These are phyloP conservation scores for Metarhizium robertsii DNA, from an alignment of 2,329 filamentous ascomycete genomes.

Conservation along the genomic window DNA sequence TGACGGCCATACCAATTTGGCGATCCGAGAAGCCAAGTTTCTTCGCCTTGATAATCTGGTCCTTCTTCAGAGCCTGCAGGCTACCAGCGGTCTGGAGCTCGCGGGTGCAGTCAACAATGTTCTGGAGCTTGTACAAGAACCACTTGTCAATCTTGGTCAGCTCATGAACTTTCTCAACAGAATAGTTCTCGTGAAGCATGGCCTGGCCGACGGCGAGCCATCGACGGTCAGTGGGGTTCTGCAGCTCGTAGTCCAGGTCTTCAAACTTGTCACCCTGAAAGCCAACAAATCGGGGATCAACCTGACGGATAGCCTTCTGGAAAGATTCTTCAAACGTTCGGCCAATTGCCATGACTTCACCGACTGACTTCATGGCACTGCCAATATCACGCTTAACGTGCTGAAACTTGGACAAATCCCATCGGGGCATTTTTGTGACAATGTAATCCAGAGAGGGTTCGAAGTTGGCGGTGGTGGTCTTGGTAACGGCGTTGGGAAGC, in stretches of 20 bases:
- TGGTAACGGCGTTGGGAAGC: conserved; percentile 94
- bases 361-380: conserved; percentile 97
- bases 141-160: conserved; percentile 98
- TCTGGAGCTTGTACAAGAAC: conserved; percentile 98
- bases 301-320: conserved; percentile 96
- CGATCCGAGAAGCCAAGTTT: conserved; percentile 96
- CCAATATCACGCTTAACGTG: conserved; percentile 97
- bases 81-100: conserved; percentile 79
- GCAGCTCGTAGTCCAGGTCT: conserved; percentile 78
- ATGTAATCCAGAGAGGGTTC: conserved; percentile 96
- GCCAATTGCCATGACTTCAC: conserved; percentile 98
- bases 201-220: conserved; percentile 97
- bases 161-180: conserved; percentile 83
- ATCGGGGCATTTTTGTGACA: conserved; percentile 96
- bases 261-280: conserved; percentile 96
- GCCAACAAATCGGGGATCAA: conserved; percentile 83
- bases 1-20: conserved; percentile 83
- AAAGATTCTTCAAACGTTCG: conserved; percentile 98
- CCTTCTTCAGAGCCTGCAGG: conserved; percentile 77
- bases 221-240: conserved; percentile 89
- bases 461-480: conserved; percentile 98
- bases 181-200: conserved; percentile 94
- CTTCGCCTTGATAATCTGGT: conserved; percentile 84
- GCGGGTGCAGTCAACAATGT: conserved; percentile 83
- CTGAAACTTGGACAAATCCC: conserved; percentile 98